These are phyloP conservation scores for Candida piceae DNA, from an alignment of 805 yeast species.

Conservation along the genomic window DNA sequence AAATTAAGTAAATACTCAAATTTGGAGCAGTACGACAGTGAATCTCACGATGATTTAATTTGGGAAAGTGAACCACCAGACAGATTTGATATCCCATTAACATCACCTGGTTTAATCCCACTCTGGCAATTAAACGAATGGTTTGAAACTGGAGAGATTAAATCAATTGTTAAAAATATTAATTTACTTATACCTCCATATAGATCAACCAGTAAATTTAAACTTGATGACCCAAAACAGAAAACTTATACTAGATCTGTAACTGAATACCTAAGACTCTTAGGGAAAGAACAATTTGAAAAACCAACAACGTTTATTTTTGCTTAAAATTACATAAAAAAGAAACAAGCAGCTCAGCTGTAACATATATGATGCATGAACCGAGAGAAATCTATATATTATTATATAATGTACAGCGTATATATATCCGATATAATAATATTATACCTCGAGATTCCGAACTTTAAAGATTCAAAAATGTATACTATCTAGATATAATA, in stretches of 20 bases:
- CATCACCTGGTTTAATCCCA: constrained; percentile 49
- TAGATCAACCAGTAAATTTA: constrained; percentile 1
- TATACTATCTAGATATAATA: no score
- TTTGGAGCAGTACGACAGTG: constrained; percentile 9
- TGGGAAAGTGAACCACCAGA: constrained; percentile 7
- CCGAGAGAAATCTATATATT: no score
- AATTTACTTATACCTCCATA: constrained; percentile 2
- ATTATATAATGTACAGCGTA: no score
- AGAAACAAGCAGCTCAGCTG: no score
- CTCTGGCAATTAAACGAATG: constrained; percentile 38
- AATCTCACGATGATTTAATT: constrained; percentile 10
- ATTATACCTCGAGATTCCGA: no score
- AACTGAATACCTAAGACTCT: constrained; percentile 38
- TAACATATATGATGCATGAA: no score
- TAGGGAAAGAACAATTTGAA: constrained; percentile 36
- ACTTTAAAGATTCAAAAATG: no score
- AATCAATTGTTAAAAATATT: constrained; percentile 4
- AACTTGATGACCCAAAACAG: constrained; percentile 7
- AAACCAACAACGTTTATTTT: neutral
- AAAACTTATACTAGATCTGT: constrained; percentile 23
- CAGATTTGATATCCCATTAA: constrained; percentile 32
- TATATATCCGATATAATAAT: no score
- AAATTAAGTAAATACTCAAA: constrained; percentile 5
- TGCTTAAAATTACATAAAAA: no score
- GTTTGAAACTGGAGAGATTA: constrained; percentile 26